These are phyloP conservation scores for Neonectria ditissima DNA, from an alignment of 2,329 filamentous ascomycete genomes.

Conservation along the genomic window DNA sequence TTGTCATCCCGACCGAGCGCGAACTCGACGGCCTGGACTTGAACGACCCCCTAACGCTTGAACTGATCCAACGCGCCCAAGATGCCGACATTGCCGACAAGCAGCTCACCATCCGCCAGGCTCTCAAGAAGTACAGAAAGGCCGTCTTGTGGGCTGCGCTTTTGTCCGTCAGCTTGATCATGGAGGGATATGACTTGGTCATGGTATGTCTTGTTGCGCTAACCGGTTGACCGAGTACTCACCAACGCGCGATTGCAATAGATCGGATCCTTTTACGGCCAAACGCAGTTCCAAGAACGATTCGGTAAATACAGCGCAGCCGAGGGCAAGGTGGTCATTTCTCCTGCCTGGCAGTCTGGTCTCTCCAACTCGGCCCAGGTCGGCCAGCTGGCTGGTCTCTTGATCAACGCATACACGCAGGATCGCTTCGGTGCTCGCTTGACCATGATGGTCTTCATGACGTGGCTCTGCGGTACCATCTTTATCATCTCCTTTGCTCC, in stretches of 20 bases:
- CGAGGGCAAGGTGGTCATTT: slow-evolving; percentile 50
- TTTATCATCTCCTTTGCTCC: slow-evolving; percentile 47
- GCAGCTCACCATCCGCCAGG: slow-evolving; percentile 41
- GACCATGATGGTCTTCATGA: slow-evolving; percentile 39
- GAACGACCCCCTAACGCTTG: slow-evolving; percentile 19
- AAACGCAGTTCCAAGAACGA: slow-evolving; percentile 30
- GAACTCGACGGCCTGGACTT: slow-evolving; percentile 31
- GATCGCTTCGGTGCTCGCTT: slow-evolving; percentile 50
- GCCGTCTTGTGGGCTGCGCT: slow-evolving; percentile 47
- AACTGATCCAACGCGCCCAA: slow-evolving; percentile 32
- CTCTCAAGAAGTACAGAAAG: slow-evolving; percentile 45
- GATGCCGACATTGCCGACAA: slow-evolving; percentile 35
- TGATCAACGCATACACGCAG: slow-evolving; percentile 55
- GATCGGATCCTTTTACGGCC: slow-evolving; percentile 33
- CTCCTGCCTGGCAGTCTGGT: slow-evolving; percentile 59
- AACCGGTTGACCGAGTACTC: too few species aligned
- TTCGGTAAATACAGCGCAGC: slow-evolving; percentile 31
- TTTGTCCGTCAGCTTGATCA: slow-evolving; percentile 41
- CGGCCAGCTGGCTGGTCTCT: slow-evolving; percentile 58
- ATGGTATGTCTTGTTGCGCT: slow-evolving; percentile 44
- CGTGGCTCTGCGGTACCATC: slow-evolving; percentile 22
- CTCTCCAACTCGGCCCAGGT: slow-evolving; percentile 57
- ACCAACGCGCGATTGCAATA: neutral
- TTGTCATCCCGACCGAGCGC: slow-evolving; percentile 28
- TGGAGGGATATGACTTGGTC: slow-evolving; percentile 52